phyloP scores from a whole-genome alignment of 108 stramenopile genomes.

The Fistulifera pelliculosa region DNA sequence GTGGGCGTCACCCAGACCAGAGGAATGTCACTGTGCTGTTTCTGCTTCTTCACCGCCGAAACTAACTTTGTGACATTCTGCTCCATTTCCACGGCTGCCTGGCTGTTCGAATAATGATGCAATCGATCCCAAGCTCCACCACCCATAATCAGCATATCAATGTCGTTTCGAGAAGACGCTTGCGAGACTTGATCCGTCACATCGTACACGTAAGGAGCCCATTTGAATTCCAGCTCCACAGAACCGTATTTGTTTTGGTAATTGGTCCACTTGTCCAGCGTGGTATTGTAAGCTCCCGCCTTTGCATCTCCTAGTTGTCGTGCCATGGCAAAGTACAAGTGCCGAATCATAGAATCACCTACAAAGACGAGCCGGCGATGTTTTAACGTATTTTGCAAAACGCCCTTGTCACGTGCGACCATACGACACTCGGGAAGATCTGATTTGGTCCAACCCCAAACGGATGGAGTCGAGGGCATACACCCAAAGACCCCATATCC shows the following conservation, averaged over 20 bases:
- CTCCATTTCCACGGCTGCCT: conserved; percentile 23
- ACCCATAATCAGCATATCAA: conserved; percentile 64
- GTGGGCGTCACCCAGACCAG: conserved; percentile 81
- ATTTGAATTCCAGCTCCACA: conserved; percentile 51
- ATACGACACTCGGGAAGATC: too few relatives aligned
- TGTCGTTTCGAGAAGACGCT: conserved; percentile 8
- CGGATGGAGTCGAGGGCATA: conserved; percentile 37
- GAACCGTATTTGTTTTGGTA: conserved; percentile 25
- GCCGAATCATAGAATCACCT: conserved; percentile 75
- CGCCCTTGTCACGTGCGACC: conserved; percentile 28
- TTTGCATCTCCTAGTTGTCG: conserved; percentile 50
- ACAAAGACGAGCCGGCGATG: conserved; percentile 51
- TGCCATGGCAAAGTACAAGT: conserved; percentile 59
- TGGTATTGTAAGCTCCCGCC: conserved; percentile 71
- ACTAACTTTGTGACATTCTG: too few relatives aligned
- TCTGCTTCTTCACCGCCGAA: too few relatives aligned
- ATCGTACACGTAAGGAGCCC: conserved; percentile 60
- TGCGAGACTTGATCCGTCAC: conserved; percentile 13
- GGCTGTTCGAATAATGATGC: conserved; percentile 49
- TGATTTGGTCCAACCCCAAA: conserved; percentile 67
- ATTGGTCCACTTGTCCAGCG: conserved; percentile 49
- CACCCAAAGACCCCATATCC: conserved; percentile 44
- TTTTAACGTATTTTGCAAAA: conserved; percentile 41
- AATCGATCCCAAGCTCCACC: conserved; percentile 81
- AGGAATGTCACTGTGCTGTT: conserved; percentile 18